These are phyloP conservation scores for Paxillus ammoniavirescens DNA, from an alignment of 768 basidiomycete species.

Conservation along the genomic window DNA sequence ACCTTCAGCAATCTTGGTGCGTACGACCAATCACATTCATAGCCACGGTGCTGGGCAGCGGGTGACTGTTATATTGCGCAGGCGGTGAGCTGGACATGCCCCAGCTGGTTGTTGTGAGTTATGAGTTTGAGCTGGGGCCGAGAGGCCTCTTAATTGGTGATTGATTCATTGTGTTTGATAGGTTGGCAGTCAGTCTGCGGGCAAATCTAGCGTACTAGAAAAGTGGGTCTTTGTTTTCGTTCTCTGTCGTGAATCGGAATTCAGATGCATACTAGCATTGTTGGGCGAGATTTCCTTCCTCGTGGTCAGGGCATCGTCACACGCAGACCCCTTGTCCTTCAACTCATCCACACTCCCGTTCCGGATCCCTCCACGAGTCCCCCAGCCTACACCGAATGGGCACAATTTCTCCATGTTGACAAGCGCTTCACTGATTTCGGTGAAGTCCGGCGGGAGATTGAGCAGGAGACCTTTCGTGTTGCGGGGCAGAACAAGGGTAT, in stretches of 20 bases:
- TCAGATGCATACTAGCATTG: conserved; percentile 57
- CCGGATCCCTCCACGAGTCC: conserved; percentile 46
- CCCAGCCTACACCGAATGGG: conserved; percentile 76
- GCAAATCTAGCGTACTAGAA: conserved; percentile 95
- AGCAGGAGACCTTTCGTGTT: conserved; percentile 95
- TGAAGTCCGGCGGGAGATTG: conserved; percentile 95
- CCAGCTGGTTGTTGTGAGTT: conserved; percentile 81
- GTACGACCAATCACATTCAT: conserved; percentile 26
- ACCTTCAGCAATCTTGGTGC: conserved; percentile 85
- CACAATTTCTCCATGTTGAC: conserved; percentile 95
- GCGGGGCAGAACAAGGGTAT: conserved; percentile 99
- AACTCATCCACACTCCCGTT: conserved; percentile 88
- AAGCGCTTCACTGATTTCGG: conserved; percentile 95
- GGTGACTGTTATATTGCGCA: conserved; percentile 29
- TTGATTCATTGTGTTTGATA: conserved; percentile 28
- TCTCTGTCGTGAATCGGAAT: neutral
- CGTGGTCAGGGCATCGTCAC: conserved; percentile 95
- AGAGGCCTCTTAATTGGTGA: neutral
- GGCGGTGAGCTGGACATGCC: conserved; percentile 93
- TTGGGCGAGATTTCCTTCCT: conserved; percentile 89
- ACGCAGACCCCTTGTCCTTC: conserved; percentile 90
- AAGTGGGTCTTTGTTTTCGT: conserved; percentile 58
- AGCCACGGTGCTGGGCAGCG: neutral
- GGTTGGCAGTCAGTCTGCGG: conserved; percentile 96
- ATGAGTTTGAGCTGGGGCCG: neutral